These are phyloP conservation scores for Ormosia emarginata DNA, from an alignment of 306 rosid species.

Conservation along the genomic window DNA sequence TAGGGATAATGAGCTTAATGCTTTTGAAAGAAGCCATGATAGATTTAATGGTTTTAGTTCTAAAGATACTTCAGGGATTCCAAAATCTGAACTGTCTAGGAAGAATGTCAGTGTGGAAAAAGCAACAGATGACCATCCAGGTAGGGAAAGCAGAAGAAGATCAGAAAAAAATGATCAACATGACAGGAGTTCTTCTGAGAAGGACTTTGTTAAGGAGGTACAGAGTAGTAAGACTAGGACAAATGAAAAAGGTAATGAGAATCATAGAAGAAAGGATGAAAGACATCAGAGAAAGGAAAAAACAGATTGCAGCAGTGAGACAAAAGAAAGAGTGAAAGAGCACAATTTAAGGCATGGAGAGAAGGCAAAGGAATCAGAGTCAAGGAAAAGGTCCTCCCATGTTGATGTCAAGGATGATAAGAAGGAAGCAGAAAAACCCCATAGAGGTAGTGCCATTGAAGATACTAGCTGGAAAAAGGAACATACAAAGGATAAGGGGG, in stretches of 20 bases:
- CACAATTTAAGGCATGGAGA: slow-evolving; percentile 41
- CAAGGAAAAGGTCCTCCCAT: slow-evolving; percentile 63
- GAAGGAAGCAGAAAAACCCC: slow-evolving; percentile 59
- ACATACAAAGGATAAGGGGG: slow-evolving; percentile 62
- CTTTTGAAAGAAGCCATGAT: slow-evolving; percentile 39
- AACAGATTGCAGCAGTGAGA: slow-evolving; percentile 44
- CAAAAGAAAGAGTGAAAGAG: slow-evolving; percentile 65
- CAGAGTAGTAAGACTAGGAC: slow-evolving; percentile 49
- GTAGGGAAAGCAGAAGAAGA: slow-evolving; percentile 47
- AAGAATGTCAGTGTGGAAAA: slow-evolving; percentile 34
- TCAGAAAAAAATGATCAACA: slow-evolving; percentile 44
- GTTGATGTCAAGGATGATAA: slow-evolving; percentile 57
- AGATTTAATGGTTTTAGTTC: slow-evolving; percentile 40
- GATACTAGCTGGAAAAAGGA: slow-evolving; percentile 60
- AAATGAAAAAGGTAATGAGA: slow-evolving; percentile 57
- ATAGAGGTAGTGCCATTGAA: slow-evolving; percentile 51
- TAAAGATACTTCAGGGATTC: slow-evolving; percentile 26
- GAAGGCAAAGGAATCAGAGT: slow-evolving; percentile 62
- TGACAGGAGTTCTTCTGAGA: slow-evolving; percentile 45
- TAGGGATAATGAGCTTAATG: slow-evolving; percentile 33
- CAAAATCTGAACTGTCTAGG: slow-evolving; percentile 41
- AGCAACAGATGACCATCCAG: slow-evolving; percentile 34
- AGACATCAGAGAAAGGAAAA: slow-evolving; percentile 58
- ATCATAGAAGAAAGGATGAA: slow-evolving; percentile 57
- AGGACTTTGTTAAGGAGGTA: slow-evolving; percentile 49